Evolutionary conservation across 345 rosid genomes (phyloP).

Genomic region (Salix viminalis): DNA sequence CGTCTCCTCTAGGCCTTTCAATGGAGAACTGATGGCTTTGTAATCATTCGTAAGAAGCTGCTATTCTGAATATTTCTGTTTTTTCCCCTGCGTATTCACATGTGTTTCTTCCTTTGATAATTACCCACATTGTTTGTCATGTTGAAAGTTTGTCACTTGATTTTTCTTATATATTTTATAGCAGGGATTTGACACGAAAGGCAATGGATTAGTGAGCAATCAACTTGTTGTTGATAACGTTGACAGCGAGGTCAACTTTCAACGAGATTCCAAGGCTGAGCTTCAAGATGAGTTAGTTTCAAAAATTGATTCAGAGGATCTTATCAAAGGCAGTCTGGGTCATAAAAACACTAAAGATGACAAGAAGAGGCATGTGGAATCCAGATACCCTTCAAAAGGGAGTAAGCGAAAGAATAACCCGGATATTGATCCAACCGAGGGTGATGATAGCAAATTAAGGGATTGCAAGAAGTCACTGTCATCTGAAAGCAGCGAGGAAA

Average conservation of each 20-base stretch:
- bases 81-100: conserved; percentile 6
- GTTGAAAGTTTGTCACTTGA: conserved; percentile 9
- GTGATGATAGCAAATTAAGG: conserved; percentile 22
- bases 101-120: conserved; percentile 3
- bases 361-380: conserved; percentile 15
- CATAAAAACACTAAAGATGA: conserved; percentile 21
- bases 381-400: conserved; percentile 29
- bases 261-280: conserved; percentile 9
- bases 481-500: conserved; percentile 35
- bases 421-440: conserved; percentile 28
- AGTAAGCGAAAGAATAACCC: conserved; percentile 32
- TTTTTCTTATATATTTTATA: conserved; percentile 11
- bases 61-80: conserved; percentile 24
- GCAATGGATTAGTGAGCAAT: conserved; percentile 1
- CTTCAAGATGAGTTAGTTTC: conserved; percentile 15
- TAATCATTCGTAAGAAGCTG: conserved; percentile 82
- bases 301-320: conserved; percentile 12
- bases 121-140: conserved; percentile 7
- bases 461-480: conserved; percentile 36
- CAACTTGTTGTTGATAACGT: not conserved
- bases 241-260: conserved; percentile 8
- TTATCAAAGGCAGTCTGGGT: conserved; percentile 38
- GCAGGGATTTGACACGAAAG: conserved; percentile 33
- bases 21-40: conserved; percentile 72
- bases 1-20: conserved; percentile 53